Conservation (phyloP, 2,329 filamentous ascomycete species). For the Cordyceps cateniannulata region DNA sequence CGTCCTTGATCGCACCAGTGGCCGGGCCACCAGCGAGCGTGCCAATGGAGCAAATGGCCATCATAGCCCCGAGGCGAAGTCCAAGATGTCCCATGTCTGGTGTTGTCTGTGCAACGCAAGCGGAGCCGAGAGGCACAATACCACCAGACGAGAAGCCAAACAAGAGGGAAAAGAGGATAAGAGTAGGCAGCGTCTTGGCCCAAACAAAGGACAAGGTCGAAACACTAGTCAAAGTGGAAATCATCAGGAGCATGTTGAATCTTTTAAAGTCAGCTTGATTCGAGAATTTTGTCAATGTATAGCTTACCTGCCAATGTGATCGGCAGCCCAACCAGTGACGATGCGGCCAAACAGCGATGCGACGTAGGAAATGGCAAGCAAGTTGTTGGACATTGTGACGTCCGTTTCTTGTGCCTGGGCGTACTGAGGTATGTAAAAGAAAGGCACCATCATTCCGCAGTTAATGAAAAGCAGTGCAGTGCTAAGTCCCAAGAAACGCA, state of each 20-base stretch:
- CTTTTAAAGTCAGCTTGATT: conserved; percentile 13
- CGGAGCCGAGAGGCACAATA: conserved; percentile 27
- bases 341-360: conserved; percentile 49
- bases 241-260: conserved; percentile 35
- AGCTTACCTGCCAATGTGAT: conserved; percentile 37
- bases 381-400: conserved; percentile 48
- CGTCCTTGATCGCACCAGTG: conserved; percentile 17
- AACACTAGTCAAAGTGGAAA: conserved; percentile 19
- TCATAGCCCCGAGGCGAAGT: conserved; percentile 26
- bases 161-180: conserved; percentile 21
- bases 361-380: conserved; percentile 56
- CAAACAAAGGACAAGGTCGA: conserved; percentile 26
- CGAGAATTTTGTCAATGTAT: background rate
- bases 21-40: conserved; percentile 21
- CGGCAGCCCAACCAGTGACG: conserved; percentile 43
- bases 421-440: conserved; percentile 39
- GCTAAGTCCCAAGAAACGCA: conserved; percentile 19
- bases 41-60: conserved; percentile 23
- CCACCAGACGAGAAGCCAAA: conserved; percentile 27
- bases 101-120: conserved; percentile 26
- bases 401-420: conserved; percentile 41
- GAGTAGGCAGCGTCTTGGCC: conserved; percentile 16
- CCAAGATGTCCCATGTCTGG: conserved; percentile 23
- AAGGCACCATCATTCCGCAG: conserved; percentile 25
- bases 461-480: conserved; percentile 22